Evolutionary conservation across 805 yeast genomes (phyloP), one percentile per base, ranked within the genome.

Genomic region (Yamadazyma akitaensis): DNA sequence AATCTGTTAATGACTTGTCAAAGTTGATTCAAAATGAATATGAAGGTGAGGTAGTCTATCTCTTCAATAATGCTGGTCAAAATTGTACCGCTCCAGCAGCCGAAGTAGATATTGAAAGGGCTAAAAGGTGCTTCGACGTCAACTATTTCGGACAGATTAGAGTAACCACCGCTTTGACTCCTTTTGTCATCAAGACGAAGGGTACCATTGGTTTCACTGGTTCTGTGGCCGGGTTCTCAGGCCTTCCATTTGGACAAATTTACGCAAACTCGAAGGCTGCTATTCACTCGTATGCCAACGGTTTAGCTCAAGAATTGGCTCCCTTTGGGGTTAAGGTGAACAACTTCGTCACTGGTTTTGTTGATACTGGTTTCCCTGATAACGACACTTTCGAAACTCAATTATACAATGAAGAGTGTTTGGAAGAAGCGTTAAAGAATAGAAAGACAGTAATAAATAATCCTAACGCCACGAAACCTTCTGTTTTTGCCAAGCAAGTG

Each of bases 41-140:
- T 26, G 62, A 58, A 10, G 72, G 70, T 1, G 47, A 47, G 19
- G 46, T 73, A 26, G 66, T 70, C 37, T 51, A 65, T 6, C 55
- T 73, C 19, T 70, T 60, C 56, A 65, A 70, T 50, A 72, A 72
- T 49, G 77, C 76, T 12, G 76, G 76, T 1, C 55, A 59, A 31
- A 47, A 49, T 31, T 45, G 49, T 40, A 37, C 34, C 13, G 17
- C 54, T 1, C 47, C 73, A 0, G 58, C 67, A 13, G 49, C 62
- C 5, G 74, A 68, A 32, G 50, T 58, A 3, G 52, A 57, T 6
- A 59, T 59, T 32, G 59, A 55, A 2, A 43, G 47, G 11, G 36
- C 63, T 30, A 10, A 13, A 30, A n/a, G n/a, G n/a, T n/a, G n/a
- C n/a, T n/a, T n/a, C n/a, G n/a, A n/a, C n/a, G n/a, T n/a, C n/a